Conservation (phyloP, 805 yeast genomes). For the Monosporozyma aerobia region DNA sequence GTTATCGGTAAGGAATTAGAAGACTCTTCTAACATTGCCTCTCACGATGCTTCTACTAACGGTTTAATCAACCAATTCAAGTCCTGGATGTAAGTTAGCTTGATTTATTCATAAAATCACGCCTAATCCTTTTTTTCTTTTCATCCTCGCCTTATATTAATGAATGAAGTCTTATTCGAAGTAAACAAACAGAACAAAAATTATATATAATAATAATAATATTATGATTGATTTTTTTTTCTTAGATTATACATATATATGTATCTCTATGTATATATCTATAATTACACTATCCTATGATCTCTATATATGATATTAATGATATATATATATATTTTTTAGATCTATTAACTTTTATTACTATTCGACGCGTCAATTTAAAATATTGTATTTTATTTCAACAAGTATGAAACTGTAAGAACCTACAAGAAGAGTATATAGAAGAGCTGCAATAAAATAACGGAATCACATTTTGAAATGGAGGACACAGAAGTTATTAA, state of each 20-base stretch:
- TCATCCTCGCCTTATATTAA: neutral
- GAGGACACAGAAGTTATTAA: neutral
- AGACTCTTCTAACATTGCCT: slow-evolving; percentile 41
- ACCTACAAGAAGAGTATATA: neutral
- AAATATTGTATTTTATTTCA: neutral
- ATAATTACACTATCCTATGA: neutral
- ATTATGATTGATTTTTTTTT: neutral
- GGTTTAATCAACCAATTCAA: slow-evolving; percentile 93
- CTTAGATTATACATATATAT: too few relatives aligned
- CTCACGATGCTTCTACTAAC: slow-evolving; percentile 88
- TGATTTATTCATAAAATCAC: neutral
- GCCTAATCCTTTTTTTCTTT: too few relatives aligned
- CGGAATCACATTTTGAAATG: neutral
- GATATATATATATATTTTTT: neutral
- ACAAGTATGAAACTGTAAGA: neutral
- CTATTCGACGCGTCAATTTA: neutral
- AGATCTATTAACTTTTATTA: neutral
- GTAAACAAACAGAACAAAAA: neutral
- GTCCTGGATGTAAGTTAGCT: slow-evolving; percentile 49
- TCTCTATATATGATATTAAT: neutral
- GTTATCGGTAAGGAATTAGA: slow-evolving; percentile 85
- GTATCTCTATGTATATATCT: neutral
- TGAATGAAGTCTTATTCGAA: neutral
- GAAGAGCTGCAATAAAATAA: neutral
- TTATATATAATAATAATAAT: neutral